These are phyloP conservation scores for Trametes hirsuta DNA, from an alignment of 1,284 basidiomycete species.

Conservation along the genomic window DNA sequence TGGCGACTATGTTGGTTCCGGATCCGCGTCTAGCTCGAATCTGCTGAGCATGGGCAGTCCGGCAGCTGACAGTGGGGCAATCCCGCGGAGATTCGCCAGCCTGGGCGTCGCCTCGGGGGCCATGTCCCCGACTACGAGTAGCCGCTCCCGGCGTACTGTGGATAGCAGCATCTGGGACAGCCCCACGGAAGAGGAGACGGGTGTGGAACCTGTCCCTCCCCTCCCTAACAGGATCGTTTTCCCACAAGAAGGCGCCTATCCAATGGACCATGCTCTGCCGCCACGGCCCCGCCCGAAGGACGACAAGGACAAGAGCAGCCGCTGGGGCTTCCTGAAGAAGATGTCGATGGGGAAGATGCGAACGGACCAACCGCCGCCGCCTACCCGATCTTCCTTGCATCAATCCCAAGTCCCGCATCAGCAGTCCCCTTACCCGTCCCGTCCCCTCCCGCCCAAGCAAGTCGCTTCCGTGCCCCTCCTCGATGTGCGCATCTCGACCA, in stretches of 20 bases:
- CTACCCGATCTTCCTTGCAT: conserved; percentile 37
- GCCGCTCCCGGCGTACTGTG: conserved; percentile 27
- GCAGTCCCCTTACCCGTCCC: conserved; percentile 14
- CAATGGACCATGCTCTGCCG: conserved; percentile 31
- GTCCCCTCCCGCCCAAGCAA: conserved; percentile 11
- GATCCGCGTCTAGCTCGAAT: conserved; percentile 67
- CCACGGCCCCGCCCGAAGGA: conserved; percentile 37
- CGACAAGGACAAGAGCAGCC: conserved; percentile 62
- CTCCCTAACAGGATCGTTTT: conserved; percentile 27
- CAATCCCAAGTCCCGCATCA: conserved; percentile 23
- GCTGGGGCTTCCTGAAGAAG: conserved; percentile 95
- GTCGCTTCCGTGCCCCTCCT: conserved; percentile 37
- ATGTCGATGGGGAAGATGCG: conserved; percentile 93
- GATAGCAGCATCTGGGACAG: conserved; percentile 39
- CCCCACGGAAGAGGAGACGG: conserved; percentile 31
- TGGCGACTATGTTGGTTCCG: conserved; percentile 58
- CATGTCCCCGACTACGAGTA: conserved; percentile 28
- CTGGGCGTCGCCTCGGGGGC: conserved; percentile 50
- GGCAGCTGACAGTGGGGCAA: conserved; percentile 40
- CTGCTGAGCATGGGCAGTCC: conserved; percentile 45
- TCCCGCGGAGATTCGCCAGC: conserved; percentile 67
- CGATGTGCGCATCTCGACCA: conserved; percentile 71
- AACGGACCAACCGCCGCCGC: conserved; percentile 50
- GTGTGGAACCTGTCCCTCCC: conserved; percentile 20
- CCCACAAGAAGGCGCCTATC: conserved; percentile 27